phyloP scores from a whole-genome alignment of 495 filamentous ascomycete species.

The Diplogelasinospora grovesii region DNA sequence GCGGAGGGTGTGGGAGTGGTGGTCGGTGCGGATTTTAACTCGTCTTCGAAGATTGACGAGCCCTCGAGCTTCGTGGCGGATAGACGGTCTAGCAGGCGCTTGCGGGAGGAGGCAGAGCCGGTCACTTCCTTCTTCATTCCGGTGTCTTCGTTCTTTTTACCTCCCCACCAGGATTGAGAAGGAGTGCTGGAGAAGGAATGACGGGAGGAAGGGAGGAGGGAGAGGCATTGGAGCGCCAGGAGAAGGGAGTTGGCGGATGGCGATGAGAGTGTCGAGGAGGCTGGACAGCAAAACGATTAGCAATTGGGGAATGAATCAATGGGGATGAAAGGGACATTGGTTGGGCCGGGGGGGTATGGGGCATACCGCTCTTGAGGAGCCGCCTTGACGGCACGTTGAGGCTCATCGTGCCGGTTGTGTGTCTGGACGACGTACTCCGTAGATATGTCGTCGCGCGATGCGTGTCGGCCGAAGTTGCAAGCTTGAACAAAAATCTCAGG shows the following conservation, averaged over 20 bases:
- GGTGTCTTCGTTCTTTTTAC: constrained; percentile 10
- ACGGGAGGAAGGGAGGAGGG: constrained; percentile 15
- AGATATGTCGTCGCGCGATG: no score
- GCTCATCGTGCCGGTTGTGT: constrained; percentile 35
- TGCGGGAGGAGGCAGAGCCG: constrained; percentile 16
- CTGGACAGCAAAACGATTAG: no score
- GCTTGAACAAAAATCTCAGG: no score
- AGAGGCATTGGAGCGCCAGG: constrained; percentile 20
- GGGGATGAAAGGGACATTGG: neutral
- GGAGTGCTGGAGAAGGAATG: constrained; percentile 28
- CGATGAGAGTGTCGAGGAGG: constrained; percentile 7
- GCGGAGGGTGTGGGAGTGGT: neutral
- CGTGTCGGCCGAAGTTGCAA: no score
- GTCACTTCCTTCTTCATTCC: constrained; percentile 1
- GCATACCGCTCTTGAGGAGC: constrained; percentile 33
- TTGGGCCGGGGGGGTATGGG: constrained; percentile 1
- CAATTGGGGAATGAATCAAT: neutral
- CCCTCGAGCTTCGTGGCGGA: constrained; percentile 23
- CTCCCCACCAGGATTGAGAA: constrained; percentile 24
- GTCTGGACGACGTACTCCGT: no score
- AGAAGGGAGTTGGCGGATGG: constrained; percentile 12
- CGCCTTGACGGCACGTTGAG: constrained; percentile 38
- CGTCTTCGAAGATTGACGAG: constrained; percentile 57
- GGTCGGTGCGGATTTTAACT: constrained; percentile 32
- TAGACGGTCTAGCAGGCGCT: constrained; percentile 25